A percentile compares a stretch with the other conserved stretches of the same genome.
phyloP scores from a whole-genome alignment of 176 grass and related monocot species.

The Oryza longistaminata region DNA sequence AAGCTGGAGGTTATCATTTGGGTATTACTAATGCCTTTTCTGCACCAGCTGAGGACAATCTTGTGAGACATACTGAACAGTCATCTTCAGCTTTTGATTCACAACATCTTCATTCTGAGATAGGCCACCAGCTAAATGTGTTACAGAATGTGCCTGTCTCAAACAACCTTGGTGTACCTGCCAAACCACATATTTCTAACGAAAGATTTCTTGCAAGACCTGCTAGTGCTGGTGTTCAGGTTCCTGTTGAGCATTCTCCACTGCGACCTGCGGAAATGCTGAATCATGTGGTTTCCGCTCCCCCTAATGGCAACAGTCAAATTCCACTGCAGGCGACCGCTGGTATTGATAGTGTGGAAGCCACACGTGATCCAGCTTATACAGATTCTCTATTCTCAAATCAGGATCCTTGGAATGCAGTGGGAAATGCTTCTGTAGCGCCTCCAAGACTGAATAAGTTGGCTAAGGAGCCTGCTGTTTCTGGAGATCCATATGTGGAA shows the following conservation, averaged over 20 bases:
- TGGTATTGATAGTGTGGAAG: slow-evolving; percentile 34
- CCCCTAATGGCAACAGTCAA: slow-evolving; percentile 36
- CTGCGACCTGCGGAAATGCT: slow-evolving; percentile 44
- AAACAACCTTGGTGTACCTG: slow-evolving; percentile 35
- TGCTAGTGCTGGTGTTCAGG: slow-evolving; percentile 36
- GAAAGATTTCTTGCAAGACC: slow-evolving; percentile 43
- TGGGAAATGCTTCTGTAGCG: slow-evolving; percentile 55
- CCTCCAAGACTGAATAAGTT: slow-evolving; percentile 56
- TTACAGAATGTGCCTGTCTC: slow-evolving; percentile 42
- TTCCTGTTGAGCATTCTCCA: slow-evolving; percentile 34
- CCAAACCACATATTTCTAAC: slow-evolving; percentile 32
- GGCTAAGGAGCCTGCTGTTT: slow-evolving; percentile 41
- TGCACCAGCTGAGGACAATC: slow-evolving; percentile 47
- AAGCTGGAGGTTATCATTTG: slow-evolving; percentile 58
- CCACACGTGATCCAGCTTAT: slow-evolving; percentile 49
- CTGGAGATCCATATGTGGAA: slow-evolving; percentile 49
- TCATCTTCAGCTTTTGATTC: slow-evolving; percentile 30
- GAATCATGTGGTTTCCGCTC: slow-evolving; percentile 42
- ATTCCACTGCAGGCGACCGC: slow-evolving; percentile 32
- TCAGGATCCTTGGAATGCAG: slow-evolving; percentile 72
- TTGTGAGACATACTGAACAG: slow-evolving; percentile 45
- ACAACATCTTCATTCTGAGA: slow-evolving; percentile 35
- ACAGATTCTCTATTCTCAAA: slow-evolving; percentile 78
- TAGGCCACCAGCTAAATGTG: slow-evolving; percentile 39
- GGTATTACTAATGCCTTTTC: slow-evolving; percentile 51